Conservation (phyloP, 352 stramenopile genomes). For the Albugo candida region DNA sequence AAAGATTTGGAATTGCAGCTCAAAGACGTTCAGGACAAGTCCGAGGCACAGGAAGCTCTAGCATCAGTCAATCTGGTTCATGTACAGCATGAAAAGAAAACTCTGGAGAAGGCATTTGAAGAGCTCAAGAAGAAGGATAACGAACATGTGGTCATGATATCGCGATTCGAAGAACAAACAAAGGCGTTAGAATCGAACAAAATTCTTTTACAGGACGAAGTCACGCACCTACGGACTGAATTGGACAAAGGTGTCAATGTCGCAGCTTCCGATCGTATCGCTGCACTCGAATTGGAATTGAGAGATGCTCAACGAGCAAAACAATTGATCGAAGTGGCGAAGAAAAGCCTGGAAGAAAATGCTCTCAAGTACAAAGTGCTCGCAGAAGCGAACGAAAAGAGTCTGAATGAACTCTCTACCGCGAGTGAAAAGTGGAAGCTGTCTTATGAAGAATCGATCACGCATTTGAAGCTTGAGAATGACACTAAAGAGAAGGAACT, state of each 20-base stretch:
- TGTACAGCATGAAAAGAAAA: slow-evolving; percentile 37
- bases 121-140: slow-evolving; percentile 7
- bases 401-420: slow-evolving; percentile 28
- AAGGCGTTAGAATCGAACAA: slow-evolving; percentile 16
- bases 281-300: slow-evolving; percentile 35
- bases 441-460: slow-evolving; percentile 13
- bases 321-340: slow-evolving; percentile 27
- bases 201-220: slow-evolving; percentile 34
- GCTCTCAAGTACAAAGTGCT: slow-evolving; percentile 55
- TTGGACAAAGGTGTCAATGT: slow-evolving; percentile 40
- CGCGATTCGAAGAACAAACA: slow-evolving; percentile 16
- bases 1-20: slow-evolving; percentile 25
- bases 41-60: slow-evolving; percentile 34
- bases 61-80: slow-evolving; percentile 20
- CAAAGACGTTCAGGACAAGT: slow-evolving; percentile 39
- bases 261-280: slow-evolving; percentile 35
- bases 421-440: slow-evolving; percentile 46
- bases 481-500: slow-evolving; percentile 29
- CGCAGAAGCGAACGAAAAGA: slow-evolving; percentile 58
- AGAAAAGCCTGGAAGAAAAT: slow-evolving; percentile 39
- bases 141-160: slow-evolving; percentile 16
- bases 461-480: slow-evolving; percentile 15
- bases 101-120: slow-evolving; percentile 17
- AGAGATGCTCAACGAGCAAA: slow-evolving; percentile 34
- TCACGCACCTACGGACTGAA: slow-evolving; percentile 25